Evolutionary conservation across 352 stramenopile species (phyloP).

Genomic region (Pythium brassicae): DNA sequence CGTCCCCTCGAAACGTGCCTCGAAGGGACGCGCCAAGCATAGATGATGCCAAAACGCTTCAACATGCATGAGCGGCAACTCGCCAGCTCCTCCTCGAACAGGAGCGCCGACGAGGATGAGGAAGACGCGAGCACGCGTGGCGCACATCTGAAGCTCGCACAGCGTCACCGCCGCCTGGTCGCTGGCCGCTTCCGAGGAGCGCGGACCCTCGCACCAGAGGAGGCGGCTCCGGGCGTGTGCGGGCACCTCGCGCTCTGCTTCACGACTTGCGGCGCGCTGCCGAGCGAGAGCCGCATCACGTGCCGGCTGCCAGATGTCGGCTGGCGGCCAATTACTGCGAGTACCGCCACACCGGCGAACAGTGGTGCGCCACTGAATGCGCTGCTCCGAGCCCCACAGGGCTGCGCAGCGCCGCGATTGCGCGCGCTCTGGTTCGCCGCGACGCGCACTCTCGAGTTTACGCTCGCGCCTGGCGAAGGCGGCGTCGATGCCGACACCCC

Average conservation of each 20-base stretch:
- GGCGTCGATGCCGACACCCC: conserved; percentile 32
- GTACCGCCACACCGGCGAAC: background rate
- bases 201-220: conserved; percentile 37
- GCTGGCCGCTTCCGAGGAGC: conserved; percentile 44
- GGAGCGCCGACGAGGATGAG: conserved; percentile 25
- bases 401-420: conserved; percentile 16
- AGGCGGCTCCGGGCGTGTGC: conserved; percentile 38
- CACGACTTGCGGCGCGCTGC: conserved; percentile 29
- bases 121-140: conserved; percentile 19
- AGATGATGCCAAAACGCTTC: no score
- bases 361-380: conserved; percentile 10
- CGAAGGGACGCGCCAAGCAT: no score
- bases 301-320: conserved; percentile 52
- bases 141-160: conserved; percentile 60
- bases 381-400: conserved; percentile 31
- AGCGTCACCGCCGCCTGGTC: conserved; percentile 57
- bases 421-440: conserved; percentile 29
- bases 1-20: no score
- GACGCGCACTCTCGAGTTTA: conserved; percentile 48
- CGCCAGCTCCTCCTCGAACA: no score
- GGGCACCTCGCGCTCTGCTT: conserved; percentile 53
- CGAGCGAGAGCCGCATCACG: conserved; percentile 39
- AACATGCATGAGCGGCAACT: no score
- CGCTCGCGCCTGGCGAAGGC: conserved; percentile 27
- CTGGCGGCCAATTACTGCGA: conserved; percentile 22